A percentile compares a stretch with the other conserved stretches of the same genome.
Conservation (phyloP, 1,284 basidiomycete species). For the Cutaneotrichosporon cavernicola region DNA sequence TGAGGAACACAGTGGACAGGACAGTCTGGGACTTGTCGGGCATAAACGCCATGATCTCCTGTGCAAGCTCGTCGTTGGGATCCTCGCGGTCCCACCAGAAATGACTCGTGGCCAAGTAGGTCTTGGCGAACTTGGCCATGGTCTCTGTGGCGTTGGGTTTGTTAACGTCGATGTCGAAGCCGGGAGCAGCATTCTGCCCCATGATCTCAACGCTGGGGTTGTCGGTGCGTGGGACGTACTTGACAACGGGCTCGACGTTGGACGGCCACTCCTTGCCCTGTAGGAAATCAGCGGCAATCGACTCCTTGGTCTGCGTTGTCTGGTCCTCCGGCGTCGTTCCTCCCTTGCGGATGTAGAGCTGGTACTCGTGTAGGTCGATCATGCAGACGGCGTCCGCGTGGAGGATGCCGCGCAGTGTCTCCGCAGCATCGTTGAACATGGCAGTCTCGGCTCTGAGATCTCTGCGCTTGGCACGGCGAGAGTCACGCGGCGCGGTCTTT, state of each 20-base stretch:
- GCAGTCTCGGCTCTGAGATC: constrained; percentile 26
- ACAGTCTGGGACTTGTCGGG: constrained; percentile 35
- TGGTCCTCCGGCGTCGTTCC: constrained; percentile 2
- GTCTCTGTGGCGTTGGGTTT: constrained; percentile 19
- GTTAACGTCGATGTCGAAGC: constrained; percentile 29
- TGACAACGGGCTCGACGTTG: constrained; percentile 38
- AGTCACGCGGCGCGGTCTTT: constrained; percentile 39
- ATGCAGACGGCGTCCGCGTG: constrained; percentile 41
- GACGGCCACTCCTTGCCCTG: constrained; percentile 40
- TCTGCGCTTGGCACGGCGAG: constrained; percentile 28
- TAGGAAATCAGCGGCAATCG: constrained; percentile 35
- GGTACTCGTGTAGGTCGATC: constrained; percentile 40
- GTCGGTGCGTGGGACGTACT: constrained; percentile 25
- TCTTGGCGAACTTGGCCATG: constrained; percentile 30
- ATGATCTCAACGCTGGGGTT: constrained; percentile 25
- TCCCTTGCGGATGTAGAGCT: constrained; percentile 36
- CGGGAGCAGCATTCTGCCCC: constrained; percentile 23
- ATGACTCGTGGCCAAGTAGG: constrained; percentile 32
- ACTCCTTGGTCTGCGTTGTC: constrained; percentile 28
- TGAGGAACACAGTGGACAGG: constrained; percentile 35
- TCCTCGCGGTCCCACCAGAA: constrained; percentile 47
- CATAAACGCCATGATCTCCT: constrained; percentile 37
- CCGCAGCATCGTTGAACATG: constrained; percentile 35
- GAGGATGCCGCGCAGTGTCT: constrained; percentile 36
- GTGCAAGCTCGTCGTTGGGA: constrained; percentile 29